Conservation (phyloP, 495 filamentous ascomycete species). For the Annulohypoxylon stygium region DNA sequence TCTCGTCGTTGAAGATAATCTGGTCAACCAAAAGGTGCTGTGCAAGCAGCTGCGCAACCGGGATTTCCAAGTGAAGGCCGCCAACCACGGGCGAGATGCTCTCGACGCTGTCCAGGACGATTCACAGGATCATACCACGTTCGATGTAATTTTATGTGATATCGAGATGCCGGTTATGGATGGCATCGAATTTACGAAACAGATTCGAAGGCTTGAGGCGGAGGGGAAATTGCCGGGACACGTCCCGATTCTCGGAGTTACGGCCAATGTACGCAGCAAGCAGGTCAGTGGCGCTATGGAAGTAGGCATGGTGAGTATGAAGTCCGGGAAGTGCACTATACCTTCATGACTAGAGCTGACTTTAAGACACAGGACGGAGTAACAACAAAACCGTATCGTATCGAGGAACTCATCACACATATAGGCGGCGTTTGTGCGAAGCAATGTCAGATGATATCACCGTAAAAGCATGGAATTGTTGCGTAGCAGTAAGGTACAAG, state of each 20-base stretch:
- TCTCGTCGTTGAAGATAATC: constrained; percentile 81
- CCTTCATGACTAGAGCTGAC: constrained; percentile 2
- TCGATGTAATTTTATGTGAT: constrained; percentile 80
- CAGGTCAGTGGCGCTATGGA: constrained; percentile 74
- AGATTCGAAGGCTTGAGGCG: constrained; percentile 73
- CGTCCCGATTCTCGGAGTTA: constrained; percentile 82
- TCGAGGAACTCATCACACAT: constrained; percentile 73
- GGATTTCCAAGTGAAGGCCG: constrained; percentile 74
- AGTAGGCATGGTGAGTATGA: constrained; percentile 72
- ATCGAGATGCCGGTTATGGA: constrained; percentile 91
- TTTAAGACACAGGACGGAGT: constrained; percentile 68
- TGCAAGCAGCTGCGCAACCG: constrained; percentile 71
- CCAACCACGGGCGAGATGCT: constrained; percentile 82
- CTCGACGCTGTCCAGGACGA: constrained; percentile 60
- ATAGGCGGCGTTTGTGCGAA: constrained; percentile 55
- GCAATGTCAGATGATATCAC: background rate
- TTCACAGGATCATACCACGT: constrained; percentile 45
- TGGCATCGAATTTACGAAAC: constrained; percentile 74
- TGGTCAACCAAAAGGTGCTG: constrained; percentile 79
- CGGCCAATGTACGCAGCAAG: constrained; percentile 77
- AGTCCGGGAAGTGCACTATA: background rate
- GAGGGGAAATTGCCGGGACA: constrained; percentile 62
- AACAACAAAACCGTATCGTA: constrained; percentile 79
- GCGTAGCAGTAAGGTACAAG: too few relatives aligned
- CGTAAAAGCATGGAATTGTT: background rate